Evolutionary conservation across 2,329 filamentous ascomycete genomes (phyloP), one percentile per base, ranked within the genome.

Genomic region (Penicillium sclerotigenum): DNA sequence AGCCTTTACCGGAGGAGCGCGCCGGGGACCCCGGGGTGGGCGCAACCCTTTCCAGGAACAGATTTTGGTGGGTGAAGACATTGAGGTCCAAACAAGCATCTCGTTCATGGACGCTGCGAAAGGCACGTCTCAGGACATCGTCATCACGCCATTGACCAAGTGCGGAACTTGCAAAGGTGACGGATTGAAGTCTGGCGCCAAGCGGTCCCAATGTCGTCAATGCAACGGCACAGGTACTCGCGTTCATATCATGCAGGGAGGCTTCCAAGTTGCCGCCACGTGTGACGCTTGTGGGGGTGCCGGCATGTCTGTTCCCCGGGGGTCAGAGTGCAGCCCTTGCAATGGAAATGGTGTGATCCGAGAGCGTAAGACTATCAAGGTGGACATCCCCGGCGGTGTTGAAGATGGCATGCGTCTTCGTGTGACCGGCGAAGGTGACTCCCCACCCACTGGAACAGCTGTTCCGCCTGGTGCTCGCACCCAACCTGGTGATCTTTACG

Each of bases 51-150:
- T 94, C 70, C 84, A 91, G 66, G 88, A 96, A 71, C 81, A 87
- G 65, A 85, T 95, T 20, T 72, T 96, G 64, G 88, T 96, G n/a
- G 94, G 94, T 58, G 91, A 97, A 61, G 91, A 96, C 72, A 96
- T 99, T 67, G 93, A 97, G 73, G 89, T 97, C 24, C 91, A 96
- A 75, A 87, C 90, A 47, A 94, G 85, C 71, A 93, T 99, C 65
- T 91, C 89, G 0, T 99, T 99, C 74, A 89, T 94, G 86, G 94
- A 99, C 71, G 91, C 94, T 7, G 94, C 94, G 10, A 96, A 95
- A 75, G 94, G 94, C 34, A 87, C 88, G 8, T 87, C 81, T 68
- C 95, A 96, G 76, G 88, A 91, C n/a, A 90, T 99, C 56, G 85
- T 82, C 63, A 89, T 97, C 64, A 90, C 88, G 9, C 93, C 94